Conservation (phyloP, 306 rosid genomes). For the Rosa lucieae region DNA sequence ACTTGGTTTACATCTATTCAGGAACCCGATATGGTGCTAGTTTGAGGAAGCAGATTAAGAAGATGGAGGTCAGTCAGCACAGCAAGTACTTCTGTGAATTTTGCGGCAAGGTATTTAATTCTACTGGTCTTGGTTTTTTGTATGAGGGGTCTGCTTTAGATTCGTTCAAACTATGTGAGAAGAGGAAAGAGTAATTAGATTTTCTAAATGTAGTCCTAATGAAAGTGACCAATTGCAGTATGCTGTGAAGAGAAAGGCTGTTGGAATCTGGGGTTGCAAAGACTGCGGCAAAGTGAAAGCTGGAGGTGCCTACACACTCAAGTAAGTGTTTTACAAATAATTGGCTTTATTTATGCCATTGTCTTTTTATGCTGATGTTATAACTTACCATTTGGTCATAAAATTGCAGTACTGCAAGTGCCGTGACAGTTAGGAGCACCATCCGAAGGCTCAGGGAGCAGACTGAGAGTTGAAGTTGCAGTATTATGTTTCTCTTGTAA, state of each 20-base stretch:
- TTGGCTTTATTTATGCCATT: neutral
- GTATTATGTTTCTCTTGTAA: neutral
- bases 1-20: conserved; percentile 22
- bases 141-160: neutral
- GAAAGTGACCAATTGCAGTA: conserved; percentile 33
- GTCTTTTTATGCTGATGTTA: neutral
- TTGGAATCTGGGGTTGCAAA: conserved; percentile 87
- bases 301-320: conserved; percentile 82
- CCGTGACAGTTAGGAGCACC: conserved; percentile 73
- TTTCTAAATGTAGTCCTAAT: neutral
- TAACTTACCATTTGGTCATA: conserved; percentile 4
- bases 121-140: too few relatives aligned
- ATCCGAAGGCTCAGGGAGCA: conserved; percentile 85
- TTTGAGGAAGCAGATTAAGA: conserved; percentile 84
- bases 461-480: conserved; percentile 48
- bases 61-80: conserved; percentile 89
- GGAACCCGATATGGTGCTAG: conserved; percentile 93
- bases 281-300: conserved; percentile 87
- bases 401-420: conserved; percentile 65
- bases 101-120: conserved; percentile 65
- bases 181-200: neutral
- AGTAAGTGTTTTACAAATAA: conserved; percentile 33
- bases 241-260: conserved; percentile 80
- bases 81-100: conserved; percentile 77
- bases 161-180: neutral